Conservation (phyloP, 352 stramenopile genomes). For the Phytophthora agathidicida region DNA sequence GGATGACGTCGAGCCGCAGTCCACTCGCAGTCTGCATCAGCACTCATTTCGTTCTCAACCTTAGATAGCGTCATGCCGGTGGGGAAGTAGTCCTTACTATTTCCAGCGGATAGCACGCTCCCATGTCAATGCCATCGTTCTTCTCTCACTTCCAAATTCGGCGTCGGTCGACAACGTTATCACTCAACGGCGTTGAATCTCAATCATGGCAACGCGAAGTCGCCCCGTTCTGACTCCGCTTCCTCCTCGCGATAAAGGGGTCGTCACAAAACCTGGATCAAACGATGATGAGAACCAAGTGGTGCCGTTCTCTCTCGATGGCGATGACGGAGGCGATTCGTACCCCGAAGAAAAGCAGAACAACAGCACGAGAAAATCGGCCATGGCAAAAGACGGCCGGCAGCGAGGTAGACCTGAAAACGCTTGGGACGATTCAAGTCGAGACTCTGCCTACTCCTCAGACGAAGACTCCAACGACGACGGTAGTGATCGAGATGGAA, state of each 20-base stretch:
- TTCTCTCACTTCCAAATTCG: constrained; percentile 28
- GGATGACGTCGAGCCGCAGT: constrained; percentile 43
- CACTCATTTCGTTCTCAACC: constrained; percentile 14
- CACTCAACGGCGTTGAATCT: constrained; percentile 3
- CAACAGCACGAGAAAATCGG: constrained; percentile 1
- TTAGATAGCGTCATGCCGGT: no score
- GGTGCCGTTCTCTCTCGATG: constrained; percentile 58
- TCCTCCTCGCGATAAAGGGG: constrained; percentile 21
- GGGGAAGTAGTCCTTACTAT: constrained; percentile 17
- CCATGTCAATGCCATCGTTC: constrained; percentile 11
- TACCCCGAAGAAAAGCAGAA: constrained; percentile 3
- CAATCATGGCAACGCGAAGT: constrained; percentile 14
- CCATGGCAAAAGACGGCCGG: constrained; percentile 1
- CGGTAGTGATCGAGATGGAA: constrained; percentile 24
- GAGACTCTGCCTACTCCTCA: constrained; percentile 18
- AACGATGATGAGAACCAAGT: constrained; percentile 67
- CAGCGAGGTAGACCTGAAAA: constrained; percentile 32
- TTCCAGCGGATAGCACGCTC: constrained; percentile 26
- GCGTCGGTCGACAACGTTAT: constrained; percentile 4
- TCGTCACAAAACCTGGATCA: constrained; percentile 1
- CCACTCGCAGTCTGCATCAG: constrained; percentile 24
- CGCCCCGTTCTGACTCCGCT: constrained; percentile 22
- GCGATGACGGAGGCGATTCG: constrained; percentile 47
- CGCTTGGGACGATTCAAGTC: constrained; percentile 49
- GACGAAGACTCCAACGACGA: constrained; percentile 29